These are phyloP conservation scores for Singerocomus rubriflavus DNA, from an alignment of 1,284 basidiomycete genomes.

Conservation along the genomic window DNA sequence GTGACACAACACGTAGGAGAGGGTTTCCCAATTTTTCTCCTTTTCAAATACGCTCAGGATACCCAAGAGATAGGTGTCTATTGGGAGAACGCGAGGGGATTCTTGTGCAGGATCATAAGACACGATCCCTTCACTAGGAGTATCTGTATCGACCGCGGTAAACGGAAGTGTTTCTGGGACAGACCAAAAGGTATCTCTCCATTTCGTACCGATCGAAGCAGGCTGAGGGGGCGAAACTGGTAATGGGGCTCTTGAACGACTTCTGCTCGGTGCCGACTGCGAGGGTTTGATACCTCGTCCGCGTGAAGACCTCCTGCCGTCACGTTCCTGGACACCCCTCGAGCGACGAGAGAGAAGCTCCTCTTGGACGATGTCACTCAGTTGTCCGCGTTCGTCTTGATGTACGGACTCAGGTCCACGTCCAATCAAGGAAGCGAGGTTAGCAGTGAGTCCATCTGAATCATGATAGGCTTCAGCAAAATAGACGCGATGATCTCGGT, in stretches of 20 bases:
- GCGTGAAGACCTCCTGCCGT: conserved; percentile 54
- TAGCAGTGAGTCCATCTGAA: conserved; percentile 48
- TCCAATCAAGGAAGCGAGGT: conserved; percentile 55
- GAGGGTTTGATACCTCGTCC: conserved; percentile 51
- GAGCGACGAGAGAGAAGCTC: conserved; percentile 47
- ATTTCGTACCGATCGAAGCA: conserved; percentile 37
- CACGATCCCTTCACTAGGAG: conserved; percentile 69
- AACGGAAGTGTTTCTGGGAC: conserved; percentile 77
- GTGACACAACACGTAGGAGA: conserved; percentile 91
- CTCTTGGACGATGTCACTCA: conserved; percentile 30
- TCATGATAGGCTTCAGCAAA: conserved; percentile 54
- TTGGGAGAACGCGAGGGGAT: conserved; percentile 59
- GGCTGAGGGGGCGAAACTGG: conserved; percentile 31
- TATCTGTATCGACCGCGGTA: conserved; percentile 58
- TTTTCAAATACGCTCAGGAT: conserved; percentile 69
- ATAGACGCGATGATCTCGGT: conserved; percentile 88
- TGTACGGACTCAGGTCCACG: conserved; percentile 35
- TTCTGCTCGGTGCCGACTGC: conserved; percentile 57
- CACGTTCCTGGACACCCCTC: conserved; percentile 49
- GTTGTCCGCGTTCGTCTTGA: conserved; percentile 28
- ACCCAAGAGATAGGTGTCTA: conserved; percentile 74
- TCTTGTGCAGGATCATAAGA: conserved; percentile 70
- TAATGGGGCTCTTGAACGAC: conserved; percentile 59
- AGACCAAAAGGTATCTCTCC: conserved; percentile 59
- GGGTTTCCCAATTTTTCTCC: conserved; percentile 90